phyloP scores from a whole-genome alignment of 2,329 filamentous ascomycete species.

The Epichloe coenophiala region DNA sequence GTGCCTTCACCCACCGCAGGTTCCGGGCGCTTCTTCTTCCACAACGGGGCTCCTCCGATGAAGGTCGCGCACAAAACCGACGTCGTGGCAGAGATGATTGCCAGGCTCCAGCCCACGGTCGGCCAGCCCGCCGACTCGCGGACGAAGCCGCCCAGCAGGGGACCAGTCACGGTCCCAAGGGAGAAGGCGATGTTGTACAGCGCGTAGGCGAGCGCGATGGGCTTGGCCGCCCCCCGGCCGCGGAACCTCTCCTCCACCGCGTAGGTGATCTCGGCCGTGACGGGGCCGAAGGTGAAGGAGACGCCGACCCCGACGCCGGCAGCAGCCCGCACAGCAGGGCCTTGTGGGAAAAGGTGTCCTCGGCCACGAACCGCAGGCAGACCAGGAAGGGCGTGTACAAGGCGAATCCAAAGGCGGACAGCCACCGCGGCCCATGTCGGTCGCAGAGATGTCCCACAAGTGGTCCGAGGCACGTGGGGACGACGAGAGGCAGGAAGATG shows the following conservation, averaged over 20 bases:
- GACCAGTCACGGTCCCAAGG: conserved; percentile 18
- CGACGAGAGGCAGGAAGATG: conserved; percentile 20
- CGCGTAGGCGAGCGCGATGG: conserved; percentile 22
- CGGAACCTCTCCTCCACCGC: conserved; percentile 12
- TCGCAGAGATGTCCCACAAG: conserved; percentile 18
- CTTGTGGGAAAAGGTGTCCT: conserved; percentile 17
- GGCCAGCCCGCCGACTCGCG: conserved; percentile 19
- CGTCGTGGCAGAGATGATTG: conserved; percentile 15
- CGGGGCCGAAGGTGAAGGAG: conserved; percentile 18
- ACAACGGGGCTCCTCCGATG: conserved; percentile 14
- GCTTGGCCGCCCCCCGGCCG: conserved; percentile 6
- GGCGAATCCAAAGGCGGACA: conserved; percentile 19
- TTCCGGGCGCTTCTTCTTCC: conserved; percentile 16
- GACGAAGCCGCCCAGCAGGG: conserved; percentile 21
- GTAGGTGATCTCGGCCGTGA: conserved; percentile 25
- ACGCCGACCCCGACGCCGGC: conserved; percentile 17
- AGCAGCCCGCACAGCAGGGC: conserved; percentile 20
- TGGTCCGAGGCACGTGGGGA: conserved; percentile 19
- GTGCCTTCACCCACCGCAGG: background rate
- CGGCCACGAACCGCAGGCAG: conserved; percentile 19
- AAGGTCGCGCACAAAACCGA: conserved; percentile 15
- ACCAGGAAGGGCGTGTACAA: conserved; percentile 20
- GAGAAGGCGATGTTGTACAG: conserved; percentile 23
- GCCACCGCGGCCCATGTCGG: conserved; percentile 22
- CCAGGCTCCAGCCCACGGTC: conserved; percentile 20